phyloP scores from a whole-genome alignment of 2,329 filamentous ascomycete genomes.

The Rutstroemia sp. region DNA sequence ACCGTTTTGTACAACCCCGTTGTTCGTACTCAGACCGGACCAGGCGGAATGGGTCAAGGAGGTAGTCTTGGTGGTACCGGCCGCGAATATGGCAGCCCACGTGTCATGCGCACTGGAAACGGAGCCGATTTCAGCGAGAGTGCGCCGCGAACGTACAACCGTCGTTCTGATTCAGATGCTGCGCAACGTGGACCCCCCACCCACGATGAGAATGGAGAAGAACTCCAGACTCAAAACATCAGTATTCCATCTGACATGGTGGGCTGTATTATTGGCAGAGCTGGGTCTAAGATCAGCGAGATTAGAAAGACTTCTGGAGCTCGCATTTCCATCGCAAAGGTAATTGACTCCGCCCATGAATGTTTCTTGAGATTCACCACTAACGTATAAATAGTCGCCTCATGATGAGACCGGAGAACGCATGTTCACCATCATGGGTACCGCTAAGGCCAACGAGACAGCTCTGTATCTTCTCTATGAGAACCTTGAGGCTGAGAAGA shows the following conservation, averaged over 20 bases:
- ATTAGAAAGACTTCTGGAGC: slow-evolving; percentile 95
- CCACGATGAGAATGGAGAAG: slow-evolving; percentile 92
- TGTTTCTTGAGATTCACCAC: slow-evolving; percentile 11
- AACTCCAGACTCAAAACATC: slow-evolving; percentile 98
- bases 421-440: slow-evolving; percentile 99
- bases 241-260: slow-evolving; percentile 99
- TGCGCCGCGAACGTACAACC: slow-evolving; percentile 59
- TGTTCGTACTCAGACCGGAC: slow-evolving; percentile 68
- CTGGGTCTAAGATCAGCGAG: slow-evolving; percentile 95
- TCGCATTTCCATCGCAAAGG: slow-evolving; percentile 91
- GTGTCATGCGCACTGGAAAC: slow-evolving; percentile 92
- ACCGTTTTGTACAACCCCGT: slow-evolving; percentile 97
- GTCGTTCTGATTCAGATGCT: slow-evolving; percentile 78
- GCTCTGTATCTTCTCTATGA: slow-evolving; percentile 95
- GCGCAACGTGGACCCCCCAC: slow-evolving; percentile 74
- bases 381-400: slow-evolving; percentile 44
- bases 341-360: slow-evolving; percentile 27
- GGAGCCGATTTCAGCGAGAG: slow-evolving; percentile 95
- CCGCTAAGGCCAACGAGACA: slow-evolving; percentile 86
- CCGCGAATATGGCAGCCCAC: slow-evolving; percentile 52
- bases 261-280: slow-evolving; percentile 95
- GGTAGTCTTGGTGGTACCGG: slow-evolving; percentile 36
- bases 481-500: slow-evolving; percentile 98
- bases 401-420: slow-evolving; percentile 97
- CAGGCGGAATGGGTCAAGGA: slow-evolving; percentile 35